Conservation (phyloP, 129 eudicot species). For the Cynara cardunculus region DNA sequence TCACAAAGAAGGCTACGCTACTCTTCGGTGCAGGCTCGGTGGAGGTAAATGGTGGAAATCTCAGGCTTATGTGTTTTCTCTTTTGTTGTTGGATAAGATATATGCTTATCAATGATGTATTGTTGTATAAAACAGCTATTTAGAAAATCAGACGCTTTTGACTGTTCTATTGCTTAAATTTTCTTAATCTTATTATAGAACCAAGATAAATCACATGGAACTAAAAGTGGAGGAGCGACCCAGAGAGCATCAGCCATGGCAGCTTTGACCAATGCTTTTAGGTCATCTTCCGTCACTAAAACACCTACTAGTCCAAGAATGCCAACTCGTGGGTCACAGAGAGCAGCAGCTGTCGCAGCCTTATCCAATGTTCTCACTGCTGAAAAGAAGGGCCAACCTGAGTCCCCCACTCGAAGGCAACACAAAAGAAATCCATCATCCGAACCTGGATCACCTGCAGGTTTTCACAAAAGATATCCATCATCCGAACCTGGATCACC, state of each 20-base stretch:
- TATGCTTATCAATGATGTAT: no score
- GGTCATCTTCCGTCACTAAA: constrained; percentile 54
- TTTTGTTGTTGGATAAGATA: background rate
- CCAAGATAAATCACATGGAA: constrained; percentile 50
- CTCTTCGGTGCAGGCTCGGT: constrained; percentile 65
- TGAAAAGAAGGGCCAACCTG: constrained; percentile 68
- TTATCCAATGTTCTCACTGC: constrained; percentile 88
- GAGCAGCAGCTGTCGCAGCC: constrained; percentile 99
- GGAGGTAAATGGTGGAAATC: constrained; percentile 46
- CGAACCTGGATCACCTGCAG: constrained; percentile 49
- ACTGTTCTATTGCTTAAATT: background rate
- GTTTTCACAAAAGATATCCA: constrained; percentile 37
- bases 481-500: constrained; percentile 36
- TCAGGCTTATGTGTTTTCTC: background rate
- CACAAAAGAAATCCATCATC: constrained; percentile 40
- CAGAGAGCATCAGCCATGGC: constrained; percentile 99
- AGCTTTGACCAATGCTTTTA: constrained; percentile 77
- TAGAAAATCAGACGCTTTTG: background rate
- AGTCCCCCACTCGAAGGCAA: constrained; percentile 46
- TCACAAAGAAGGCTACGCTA: constrained; percentile 69
- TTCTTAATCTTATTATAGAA: constrained; percentile 21
- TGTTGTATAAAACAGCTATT: background rate
- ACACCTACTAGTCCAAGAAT: constrained; percentile 38
- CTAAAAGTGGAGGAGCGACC: constrained; percentile 56
- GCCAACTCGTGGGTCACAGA: constrained; percentile 68